Evolutionary conservation across 192 early-diverging fungal genomes (phyloP).

Genomic region (Backusella parvicylindrica): DNA sequence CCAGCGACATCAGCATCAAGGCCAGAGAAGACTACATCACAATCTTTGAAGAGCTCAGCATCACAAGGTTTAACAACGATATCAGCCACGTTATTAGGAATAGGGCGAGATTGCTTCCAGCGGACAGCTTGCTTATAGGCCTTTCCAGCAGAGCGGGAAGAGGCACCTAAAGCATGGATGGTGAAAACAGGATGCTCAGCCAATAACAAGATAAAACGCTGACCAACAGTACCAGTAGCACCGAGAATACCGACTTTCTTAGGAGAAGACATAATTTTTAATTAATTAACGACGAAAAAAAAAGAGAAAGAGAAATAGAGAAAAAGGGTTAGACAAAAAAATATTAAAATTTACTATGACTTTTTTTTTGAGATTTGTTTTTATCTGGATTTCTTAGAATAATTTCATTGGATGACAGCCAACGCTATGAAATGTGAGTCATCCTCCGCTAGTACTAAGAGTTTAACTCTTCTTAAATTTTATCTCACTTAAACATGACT

Average conservation of each 20-base stretch:
- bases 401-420: background rate
- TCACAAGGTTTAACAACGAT: slow-evolving; percentile 71
- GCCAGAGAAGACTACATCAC: slow-evolving; percentile 93
- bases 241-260: slow-evolving; percentile 87
- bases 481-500: background rate
- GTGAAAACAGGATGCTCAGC: slow-evolving; percentile 82
- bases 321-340: background rate
- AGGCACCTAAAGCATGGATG: slow-evolving; percentile 89
- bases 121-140: slow-evolving; percentile 72
- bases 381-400: background rate
- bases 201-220: slow-evolving; percentile 92
- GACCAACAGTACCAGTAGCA: slow-evolving; percentile 97
- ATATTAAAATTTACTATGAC: background rate
- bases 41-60: slow-evolving; percentile 69
- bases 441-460: background rate
- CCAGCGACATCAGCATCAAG: slow-evolving; percentile 93
- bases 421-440: background rate
- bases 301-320: slow-evolving; percentile 12
- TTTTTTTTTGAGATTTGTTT: background rate
- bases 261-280: slow-evolving; percentile 11
- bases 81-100: slow-evolving; percentile 58
- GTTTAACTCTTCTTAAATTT: background rate
- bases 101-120: slow-evolving; percentile 86
- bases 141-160: slow-evolving; percentile 86
- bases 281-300: background rate